Percentiles rank a stretch among this genome's conserved stretches.
These are phyloP conservation scores for Exophiala bonariae DNA, from an alignment of 2,329 filamentous ascomycete genomes.

Conservation along the genomic window DNA sequence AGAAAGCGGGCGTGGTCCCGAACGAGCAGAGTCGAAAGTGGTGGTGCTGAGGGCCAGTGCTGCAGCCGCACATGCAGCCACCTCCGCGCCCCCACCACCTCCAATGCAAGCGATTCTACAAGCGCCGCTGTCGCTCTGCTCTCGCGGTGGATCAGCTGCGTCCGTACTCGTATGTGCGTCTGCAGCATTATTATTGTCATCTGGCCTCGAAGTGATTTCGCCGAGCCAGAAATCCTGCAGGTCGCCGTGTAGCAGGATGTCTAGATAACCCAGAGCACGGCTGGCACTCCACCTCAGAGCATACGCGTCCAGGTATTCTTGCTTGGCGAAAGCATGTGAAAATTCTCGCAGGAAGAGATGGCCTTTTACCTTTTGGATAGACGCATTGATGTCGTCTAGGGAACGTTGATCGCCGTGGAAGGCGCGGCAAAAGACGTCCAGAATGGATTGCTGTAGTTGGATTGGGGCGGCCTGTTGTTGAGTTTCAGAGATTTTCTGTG, in stretches of 20 bases:
- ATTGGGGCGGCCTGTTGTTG: conserved; percentile 39
- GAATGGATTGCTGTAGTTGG: conserved; percentile 66
- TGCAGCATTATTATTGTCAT: not conserved
- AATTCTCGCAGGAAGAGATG: conserved; percentile 88
- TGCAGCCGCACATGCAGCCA: conserved; percentile 59
- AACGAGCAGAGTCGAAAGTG: no score
- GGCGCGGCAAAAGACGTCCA: conserved; percentile 70
- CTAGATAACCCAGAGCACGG: conserved; percentile 77
- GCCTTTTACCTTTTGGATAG: conserved; percentile 79
- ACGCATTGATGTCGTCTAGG: conserved; percentile 49
- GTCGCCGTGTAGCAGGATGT: conserved; percentile 45
- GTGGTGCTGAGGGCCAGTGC: conserved; percentile 10
- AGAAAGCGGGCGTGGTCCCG: no score
- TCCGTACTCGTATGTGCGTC: no score
- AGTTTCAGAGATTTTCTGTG: conserved; percentile 4
- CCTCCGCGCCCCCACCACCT: conserved; percentile 66
- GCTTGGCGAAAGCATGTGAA: conserved; percentile 69
- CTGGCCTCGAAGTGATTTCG: conserved; percentile 3
- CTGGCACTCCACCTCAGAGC: conserved; percentile 88
- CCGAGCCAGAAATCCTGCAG: conserved; percentile 17
- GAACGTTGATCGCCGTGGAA: conserved; percentile 53
- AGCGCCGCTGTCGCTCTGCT: conserved; percentile 17
- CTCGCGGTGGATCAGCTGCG: no score
- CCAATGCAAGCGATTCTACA: conserved; percentile 58
- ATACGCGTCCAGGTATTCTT: conserved; percentile 76